Base-by-base conservation (phyloP, 2,329 filamentous ascomycete species). In the Chrysosporium queenslandicum region DNA sequence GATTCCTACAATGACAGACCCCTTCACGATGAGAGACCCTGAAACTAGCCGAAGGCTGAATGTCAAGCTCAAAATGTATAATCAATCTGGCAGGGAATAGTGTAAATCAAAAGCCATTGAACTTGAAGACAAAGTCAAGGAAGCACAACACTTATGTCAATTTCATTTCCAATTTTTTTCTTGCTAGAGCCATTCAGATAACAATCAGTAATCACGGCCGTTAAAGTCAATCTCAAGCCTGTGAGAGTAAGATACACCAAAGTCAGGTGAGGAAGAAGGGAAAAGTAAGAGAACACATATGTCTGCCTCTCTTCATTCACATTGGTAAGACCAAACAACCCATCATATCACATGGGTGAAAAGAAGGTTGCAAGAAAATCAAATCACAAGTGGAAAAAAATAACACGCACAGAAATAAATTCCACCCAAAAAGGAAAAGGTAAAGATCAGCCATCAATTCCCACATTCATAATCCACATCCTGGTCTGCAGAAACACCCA, bases 111-210 rank as follows among this genome's bases (percentile, higher is more conserved):
- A 14, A 4, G 4, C 14, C 4, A 5, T 18, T 27, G 6, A 45
- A 21, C 23, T 4, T 81, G 64, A 6, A 82, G 64, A 75, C 79
- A 82, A 3, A 75, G 85, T 7, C 11, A 80, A 80, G 85, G 83
- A 16, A 82, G 79, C 46, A 32, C 7, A 48, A 39, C 18, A n/a
- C 12, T 25, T 39, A 16, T 32, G 18, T 39, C 20, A 20, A 4
- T 41, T 40, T 49, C 34, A 41, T 49, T 49, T 49, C 25, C 46
- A 32, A 49, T 30, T 49, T 40, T 14, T 18, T 29, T 39, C 21
- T 16, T 29, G 34, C 18, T 50, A 32, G 25, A 11, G 41, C 16
- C 36, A 49, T 34, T 32, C 20, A 34, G 43, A 4, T 43, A 54
- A 23, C 34, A 50, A 42, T 32, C 47, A 50, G 12, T 34, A 46